Base-by-base conservation (phyloP, 2,329 filamentous ascomycete genomes). In the Xylaria sp. region DNA sequence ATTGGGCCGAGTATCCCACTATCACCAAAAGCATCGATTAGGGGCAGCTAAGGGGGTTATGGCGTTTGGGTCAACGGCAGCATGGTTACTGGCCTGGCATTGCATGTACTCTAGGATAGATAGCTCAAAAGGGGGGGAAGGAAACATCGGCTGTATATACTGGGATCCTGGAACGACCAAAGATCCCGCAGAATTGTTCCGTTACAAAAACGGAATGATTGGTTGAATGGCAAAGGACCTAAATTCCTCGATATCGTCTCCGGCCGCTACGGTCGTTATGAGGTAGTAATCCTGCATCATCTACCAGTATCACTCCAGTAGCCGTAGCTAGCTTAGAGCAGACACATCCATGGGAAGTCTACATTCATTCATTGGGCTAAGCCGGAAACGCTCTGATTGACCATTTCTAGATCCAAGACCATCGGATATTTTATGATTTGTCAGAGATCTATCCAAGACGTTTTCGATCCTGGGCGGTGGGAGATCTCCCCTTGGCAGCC, bases 371-470 rank as follows among this genome's bases (percentile, higher is more conserved):
- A 25, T 58, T 45, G 18, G 32, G 55, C 57, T 41, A 56, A 50
- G 59, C 34, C 46, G 13, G 50, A 55, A 45, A 48, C 60, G 43
- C 20, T 48, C n/a, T 52, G 20, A 68, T 63, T 68, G 65, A 62
- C 34, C 23, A 13, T 9, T 60, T 30, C 41, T 57, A n/a, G 23
- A 45, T 56, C 52, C 52, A 57, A 48, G 50, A 28, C 45, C 10
- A 58, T 71, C 69, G 69, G 64, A 34, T 59, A 66, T 62, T 66
- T 67, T 72, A 72, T 75, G 71, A 74, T 74, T 75, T 70, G 73
- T 72, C 65, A 61, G 53, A 72, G 55, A 66, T 62, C 53, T 57
- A 55, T 50, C 53, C 56, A 63, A 68, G 66, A 66, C 67, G 71
- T 72, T 68, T 65, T 70, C 69, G 67, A 70, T 55, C 71, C 69